Percentiles rank a stretch among this genome's conserved stretches.
Evolutionary conservation across 768 basidiomycete genomes (phyloP).

Genomic region (Termitomyces sp.): DNA sequence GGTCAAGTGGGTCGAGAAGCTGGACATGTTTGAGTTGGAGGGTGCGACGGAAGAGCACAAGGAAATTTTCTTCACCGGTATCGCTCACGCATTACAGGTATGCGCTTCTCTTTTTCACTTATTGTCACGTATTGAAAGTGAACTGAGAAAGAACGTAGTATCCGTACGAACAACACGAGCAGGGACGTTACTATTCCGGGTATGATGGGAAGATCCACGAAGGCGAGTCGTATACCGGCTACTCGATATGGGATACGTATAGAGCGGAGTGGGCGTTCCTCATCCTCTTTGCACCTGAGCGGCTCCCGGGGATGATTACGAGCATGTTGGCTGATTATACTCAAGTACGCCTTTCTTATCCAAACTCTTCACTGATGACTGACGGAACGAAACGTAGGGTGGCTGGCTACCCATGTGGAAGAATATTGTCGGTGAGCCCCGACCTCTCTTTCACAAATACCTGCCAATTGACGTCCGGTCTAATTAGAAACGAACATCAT

Average conservation of each 20-base stretch:
- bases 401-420: conserved; percentile 94
- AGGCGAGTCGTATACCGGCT: conserved; percentile 68
- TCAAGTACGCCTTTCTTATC: conserved; percentile 37
- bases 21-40: conserved; percentile 47
- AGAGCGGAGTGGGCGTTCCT: conserved; percentile 79
- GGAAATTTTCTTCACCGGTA: conserved; percentile 54
- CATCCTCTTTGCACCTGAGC: conserved; percentile 72
- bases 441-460: neutral
- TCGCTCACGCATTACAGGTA: conserved; percentile 63
- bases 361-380: conserved; percentile 8
- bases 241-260: conserved; percentile 82
- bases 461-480: neutral
- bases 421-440: conserved; percentile 59
- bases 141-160: conserved; percentile 40
- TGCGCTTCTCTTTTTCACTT: neutral
- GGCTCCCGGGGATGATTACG: conserved; percentile 69
- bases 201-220: conserved; percentile 65
- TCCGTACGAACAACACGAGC: conserved; percentile 72
- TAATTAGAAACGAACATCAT: conserved; percentile 78
- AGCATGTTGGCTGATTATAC: conserved; percentile 80
- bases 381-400: conserved; percentile 30
- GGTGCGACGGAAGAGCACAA: conserved; percentile 47
- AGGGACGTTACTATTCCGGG: conserved; percentile 68
- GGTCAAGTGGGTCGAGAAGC: conserved; percentile 53
- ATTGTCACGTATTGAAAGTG: neutral